Base-by-base conservation (phyloP, 2,329 filamentous ascomycete species). In the Bipolaris cookei region DNA sequence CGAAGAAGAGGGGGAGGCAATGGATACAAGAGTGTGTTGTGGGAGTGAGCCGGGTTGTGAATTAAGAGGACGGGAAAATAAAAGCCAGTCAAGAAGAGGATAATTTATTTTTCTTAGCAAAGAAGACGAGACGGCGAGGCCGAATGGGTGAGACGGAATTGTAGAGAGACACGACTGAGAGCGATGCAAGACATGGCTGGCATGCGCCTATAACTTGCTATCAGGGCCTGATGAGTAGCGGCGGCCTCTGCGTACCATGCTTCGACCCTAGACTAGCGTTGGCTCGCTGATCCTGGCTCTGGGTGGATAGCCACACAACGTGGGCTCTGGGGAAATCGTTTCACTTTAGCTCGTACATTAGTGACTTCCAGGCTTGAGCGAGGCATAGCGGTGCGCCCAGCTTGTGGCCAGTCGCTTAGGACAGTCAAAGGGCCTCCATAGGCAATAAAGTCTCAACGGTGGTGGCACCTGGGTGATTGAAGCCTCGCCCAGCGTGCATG, bases 251-350 rank as follows among this genome's bases (percentile, higher is more conserved):
- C 53, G 59, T 58, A 55, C 65, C 64, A 63, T 66, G 65, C 58
- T 58, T 16, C 48, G 57, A 65, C 63, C 58, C 59, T 62, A 55
- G 54, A 32, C 67, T 73, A 68, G 64, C 62, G 63, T 38, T 63
- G 67, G 70, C 66, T 59, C 64, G 49, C 58, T 68, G 58, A 68
- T 70, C 70, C 69, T 64, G 64, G 60, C 54, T 49, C 65, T 67
- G 32, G 63, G 68, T 63, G 59, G 54, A 67, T 67, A 70, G 69
- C 70, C 69, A 73, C 70, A 71, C 72, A 73, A 69, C 64, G 67
- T 70, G 67, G 68, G 66, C 66, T 71, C 69, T 74, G 71, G 74
- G 74, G 72, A 73, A 74, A 67, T 69, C 56, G 73, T 76, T 75
- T 75, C 73, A 75, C 62, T 45, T 68, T 69, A 64, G 65, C 64